Percentiles rank a stretch among this genome's conserved stretches.
phyloP scores from a whole-genome alignment of 2,329 filamentous ascomycete species.

The Colletotrichum liriopes region DNA sequence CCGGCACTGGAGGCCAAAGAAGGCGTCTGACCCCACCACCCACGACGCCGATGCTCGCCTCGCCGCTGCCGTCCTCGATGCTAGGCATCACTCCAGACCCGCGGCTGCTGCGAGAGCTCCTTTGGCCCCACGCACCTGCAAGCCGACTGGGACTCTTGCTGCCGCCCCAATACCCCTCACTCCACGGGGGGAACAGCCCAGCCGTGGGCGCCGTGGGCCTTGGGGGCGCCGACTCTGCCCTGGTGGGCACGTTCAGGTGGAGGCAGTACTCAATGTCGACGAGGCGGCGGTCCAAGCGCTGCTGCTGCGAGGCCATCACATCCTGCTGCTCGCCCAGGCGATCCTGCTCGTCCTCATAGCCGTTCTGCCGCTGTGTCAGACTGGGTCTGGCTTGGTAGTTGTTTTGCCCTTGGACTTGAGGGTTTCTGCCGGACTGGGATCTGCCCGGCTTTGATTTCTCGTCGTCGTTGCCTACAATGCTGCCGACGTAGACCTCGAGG shows the following conservation, averaged over 20 bases:
- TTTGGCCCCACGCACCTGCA: background rate
- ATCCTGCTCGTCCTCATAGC: constrained; percentile 12
- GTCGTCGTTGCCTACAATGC: too few relatives aligned
- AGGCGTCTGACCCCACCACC: background rate
- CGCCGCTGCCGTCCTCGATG: background rate
- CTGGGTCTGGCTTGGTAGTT: background rate
- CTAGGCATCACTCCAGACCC: background rate
- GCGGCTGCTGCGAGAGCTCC: constrained; percentile 10
- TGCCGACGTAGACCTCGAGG: constrained; percentile 1
- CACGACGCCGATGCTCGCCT: background rate
- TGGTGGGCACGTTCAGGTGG: background rate
- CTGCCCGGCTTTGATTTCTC: background rate
- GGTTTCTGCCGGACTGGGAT: background rate
- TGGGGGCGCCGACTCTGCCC: background rate
- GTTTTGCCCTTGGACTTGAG: background rate
- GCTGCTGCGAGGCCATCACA: constrained; percentile 17
- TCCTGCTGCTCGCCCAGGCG: constrained; percentile 23
- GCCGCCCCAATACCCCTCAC: constrained; percentile 11
- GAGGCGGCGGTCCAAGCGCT: constrained; percentile 19
- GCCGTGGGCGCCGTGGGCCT: background rate
- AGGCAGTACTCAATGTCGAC: constrained; percentile 2
- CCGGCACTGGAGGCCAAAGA: background rate
- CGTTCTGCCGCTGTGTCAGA: background rate
- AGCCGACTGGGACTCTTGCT: constrained; percentile 13
- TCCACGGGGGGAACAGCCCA: constrained; percentile 5